Conservation (phyloP, 2,329 filamentous ascomycete species). For the Cladosporium velox region DNA sequence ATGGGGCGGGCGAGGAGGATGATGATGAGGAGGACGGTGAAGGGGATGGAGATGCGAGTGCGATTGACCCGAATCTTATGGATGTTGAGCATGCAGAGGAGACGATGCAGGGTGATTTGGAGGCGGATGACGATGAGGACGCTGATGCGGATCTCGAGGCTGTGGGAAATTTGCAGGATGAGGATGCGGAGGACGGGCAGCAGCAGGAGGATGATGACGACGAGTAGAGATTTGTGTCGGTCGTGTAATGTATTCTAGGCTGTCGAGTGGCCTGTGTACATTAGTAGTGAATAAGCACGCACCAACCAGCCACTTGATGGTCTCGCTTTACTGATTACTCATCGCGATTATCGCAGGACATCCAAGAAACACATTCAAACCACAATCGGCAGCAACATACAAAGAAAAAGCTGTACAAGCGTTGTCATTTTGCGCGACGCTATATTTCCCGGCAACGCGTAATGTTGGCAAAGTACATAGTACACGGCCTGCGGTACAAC, state of each 20-base stretch:
- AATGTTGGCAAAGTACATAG: constrained; percentile 10
- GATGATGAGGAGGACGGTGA: constrained; percentile 4
- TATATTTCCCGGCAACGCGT: neutral
- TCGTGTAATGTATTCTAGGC: neutral
- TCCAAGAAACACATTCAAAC: neutral
- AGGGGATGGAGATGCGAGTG: constrained; percentile 6
- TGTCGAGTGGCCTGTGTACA: neutral
- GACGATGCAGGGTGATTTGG: constrained; percentile 18
- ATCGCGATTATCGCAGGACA: neutral
- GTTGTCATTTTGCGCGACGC: constrained; percentile 16
- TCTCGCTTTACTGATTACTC: constrained; percentile 16
- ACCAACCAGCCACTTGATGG: neutral
- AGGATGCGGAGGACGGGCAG: constrained; percentile 4
- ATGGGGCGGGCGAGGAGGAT: neutral
- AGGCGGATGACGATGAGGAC: constrained; percentile 12
- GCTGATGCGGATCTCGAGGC: neutral
- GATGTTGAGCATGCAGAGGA: constrained; percentile 10
- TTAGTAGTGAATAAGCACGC: neutral
- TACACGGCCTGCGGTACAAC: constrained; percentile 11
- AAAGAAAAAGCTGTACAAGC: constrained; percentile 22
- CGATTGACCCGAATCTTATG: neutral
- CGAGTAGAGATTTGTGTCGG: neutral
- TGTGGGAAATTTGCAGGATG: neutral
- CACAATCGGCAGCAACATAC: neutral
- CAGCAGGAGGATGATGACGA: neutral